These are phyloP conservation scores for Talaromyces sp. DNA, from an alignment of 2,329 filamentous ascomycete species.

Conservation along the genomic window DNA sequence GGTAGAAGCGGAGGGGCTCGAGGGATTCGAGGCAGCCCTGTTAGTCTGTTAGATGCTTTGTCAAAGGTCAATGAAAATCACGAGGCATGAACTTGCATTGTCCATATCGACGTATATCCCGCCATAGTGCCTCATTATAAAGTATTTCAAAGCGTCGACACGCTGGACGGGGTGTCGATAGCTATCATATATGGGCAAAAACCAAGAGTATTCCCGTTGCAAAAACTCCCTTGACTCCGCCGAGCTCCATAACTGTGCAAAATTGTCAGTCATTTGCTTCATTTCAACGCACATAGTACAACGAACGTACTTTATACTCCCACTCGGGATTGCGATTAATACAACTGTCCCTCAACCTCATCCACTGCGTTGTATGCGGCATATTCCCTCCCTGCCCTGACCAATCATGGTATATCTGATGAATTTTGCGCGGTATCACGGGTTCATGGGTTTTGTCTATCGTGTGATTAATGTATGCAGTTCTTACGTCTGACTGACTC, in stretches of 20 bases:
- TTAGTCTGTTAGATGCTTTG: neutral
- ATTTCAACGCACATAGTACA: neutral
- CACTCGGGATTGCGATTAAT: constrained; percentile 18
- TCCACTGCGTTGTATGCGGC: constrained; percentile 19
- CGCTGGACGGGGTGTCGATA: constrained; percentile 25
- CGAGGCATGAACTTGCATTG: constrained; percentile 8
- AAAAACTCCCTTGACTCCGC: constrained; percentile 23
- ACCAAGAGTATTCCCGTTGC: constrained; percentile 24
- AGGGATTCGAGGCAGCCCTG: constrained; percentile 19
- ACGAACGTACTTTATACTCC: constrained; percentile 19
- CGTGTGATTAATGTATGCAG: constrained; percentile 14
- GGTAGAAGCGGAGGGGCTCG: constrained; percentile 19
- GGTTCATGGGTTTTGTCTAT: constrained; percentile 1
- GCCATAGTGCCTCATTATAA: constrained; percentile 25
- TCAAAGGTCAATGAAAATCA: neutral
- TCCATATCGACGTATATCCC: constrained; percentile 28
- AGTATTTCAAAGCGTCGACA: constrained; percentile 27
- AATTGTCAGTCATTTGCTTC: neutral
- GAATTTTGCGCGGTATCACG: constrained; percentile 21
- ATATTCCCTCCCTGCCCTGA: constrained; percentile 10
- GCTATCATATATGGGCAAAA: constrained; percentile 24
- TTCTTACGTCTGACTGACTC: constrained; percentile 9
- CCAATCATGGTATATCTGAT: constrained; percentile 22
- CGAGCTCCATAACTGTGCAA: constrained; percentile 24
- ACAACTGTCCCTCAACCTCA: constrained; percentile 17